phyloP scores from a whole-genome alignment of 2,329 filamentous ascomycete species.

The Trichophaea hybrida region DNA sequence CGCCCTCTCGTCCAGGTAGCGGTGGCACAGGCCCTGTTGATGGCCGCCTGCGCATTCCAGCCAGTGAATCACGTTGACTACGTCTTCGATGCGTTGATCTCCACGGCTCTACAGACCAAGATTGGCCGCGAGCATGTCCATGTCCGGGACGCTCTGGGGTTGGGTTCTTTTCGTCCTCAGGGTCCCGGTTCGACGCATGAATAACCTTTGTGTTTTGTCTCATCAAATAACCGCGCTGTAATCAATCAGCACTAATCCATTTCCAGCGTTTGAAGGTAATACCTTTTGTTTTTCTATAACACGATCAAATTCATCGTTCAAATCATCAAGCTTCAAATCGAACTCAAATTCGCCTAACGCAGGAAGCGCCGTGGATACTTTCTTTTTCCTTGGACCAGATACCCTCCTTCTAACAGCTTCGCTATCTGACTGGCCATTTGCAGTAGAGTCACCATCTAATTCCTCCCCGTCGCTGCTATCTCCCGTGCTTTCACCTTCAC shows the following conservation, averaged over 20 bases:
- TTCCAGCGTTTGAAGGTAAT: slow-evolving; percentile 3
- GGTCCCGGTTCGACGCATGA: slow-evolving; percentile 59
- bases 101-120: slow-evolving; percentile 96
- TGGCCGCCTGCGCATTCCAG: slow-evolving; percentile 47
- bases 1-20: slow-evolving; percentile 63
- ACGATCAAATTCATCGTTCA: slow-evolving; percentile 66
- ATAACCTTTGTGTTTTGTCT: slow-evolving; percentile 96
- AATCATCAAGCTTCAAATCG: slow-evolving; percentile 61
- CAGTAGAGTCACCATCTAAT: slow-evolving; percentile 24
- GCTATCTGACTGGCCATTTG: slow-evolving; percentile 26
- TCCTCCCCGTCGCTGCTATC: slow-evolving; percentile 13
- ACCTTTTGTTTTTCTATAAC: slow-evolving; percentile 98
- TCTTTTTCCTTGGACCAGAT: slow-evolving; percentile 44
- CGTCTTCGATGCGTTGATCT: slow-evolving; percentile 39
- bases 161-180: slow-evolving; percentile 48
- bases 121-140: slow-evolving; percentile 66
- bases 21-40: slow-evolving; percentile 51
- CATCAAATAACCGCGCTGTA: slow-evolving; percentile 96
- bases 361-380: slow-evolving; percentile 48
- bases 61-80: slow-evolving; percentile 30
- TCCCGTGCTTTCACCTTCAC: slow-evolving; percentile 35
- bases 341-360: slow-evolving; percentile 51
- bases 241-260: slow-evolving; percentile 19
- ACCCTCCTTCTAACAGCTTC: slow-evolving; percentile 16
- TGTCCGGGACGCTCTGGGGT: slow-evolving; percentile 48